phyloP scores from a whole-genome alignment of 345 rosid species.

The Populus pruinosa region DNA sequence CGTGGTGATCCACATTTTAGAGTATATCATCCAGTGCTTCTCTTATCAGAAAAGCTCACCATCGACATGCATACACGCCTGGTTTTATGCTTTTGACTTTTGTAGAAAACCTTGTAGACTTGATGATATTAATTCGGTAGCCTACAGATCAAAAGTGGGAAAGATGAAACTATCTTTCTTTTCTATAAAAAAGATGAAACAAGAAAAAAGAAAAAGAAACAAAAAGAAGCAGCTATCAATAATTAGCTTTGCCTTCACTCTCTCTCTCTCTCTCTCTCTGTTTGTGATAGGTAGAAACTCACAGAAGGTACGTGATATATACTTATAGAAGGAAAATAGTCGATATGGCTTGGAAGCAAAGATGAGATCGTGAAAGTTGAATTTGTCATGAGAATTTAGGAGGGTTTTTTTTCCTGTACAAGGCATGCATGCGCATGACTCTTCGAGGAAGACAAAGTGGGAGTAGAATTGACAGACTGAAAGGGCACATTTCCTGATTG shows the following conservation, averaged over 20 bases:
- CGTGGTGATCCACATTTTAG: too few species aligned
- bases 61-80: neutral
- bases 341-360: neutral
- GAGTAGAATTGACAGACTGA: conserved; percentile 13
- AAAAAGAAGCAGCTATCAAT: too few species aligned
- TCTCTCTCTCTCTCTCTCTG: too few species aligned
- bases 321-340: neutral
- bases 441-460: neutral
- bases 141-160: neutral
- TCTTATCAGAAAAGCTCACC: neutral
- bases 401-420: neutral
- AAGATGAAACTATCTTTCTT: neutral
- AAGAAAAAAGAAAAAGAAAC: neutral
- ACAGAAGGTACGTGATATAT: neutral
- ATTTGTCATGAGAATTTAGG: neutral
- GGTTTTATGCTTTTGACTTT: neutral
- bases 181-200: neutral
- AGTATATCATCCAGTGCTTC: neutral
- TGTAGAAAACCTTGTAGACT: neutral
- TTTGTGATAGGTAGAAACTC: neutral
- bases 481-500: conserved; percentile 29
- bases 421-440: conserved; percentile 13
- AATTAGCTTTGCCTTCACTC: neutral
- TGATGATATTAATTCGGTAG: neutral
- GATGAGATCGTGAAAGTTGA: neutral